Percentiles rank a stretch among this genome's conserved stretches.
phyloP scores from a whole-genome alignment of 202 grass and related monocot species.

The Miscanthus sacchariflorus region DNA sequence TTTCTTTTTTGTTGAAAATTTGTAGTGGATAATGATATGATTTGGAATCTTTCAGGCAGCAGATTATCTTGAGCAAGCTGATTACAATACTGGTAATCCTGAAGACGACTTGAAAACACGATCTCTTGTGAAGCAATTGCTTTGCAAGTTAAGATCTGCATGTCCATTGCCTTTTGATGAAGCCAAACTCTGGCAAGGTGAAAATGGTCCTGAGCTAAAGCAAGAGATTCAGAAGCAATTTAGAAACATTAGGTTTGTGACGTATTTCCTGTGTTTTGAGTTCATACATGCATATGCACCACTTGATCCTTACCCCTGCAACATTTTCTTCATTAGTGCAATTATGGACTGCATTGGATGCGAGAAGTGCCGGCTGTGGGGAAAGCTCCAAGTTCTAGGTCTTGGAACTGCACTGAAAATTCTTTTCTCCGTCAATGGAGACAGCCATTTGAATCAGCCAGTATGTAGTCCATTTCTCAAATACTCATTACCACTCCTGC shows the following conservation, averaged over 20 bases:
- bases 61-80: conserved; percentile 96
- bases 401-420: conserved; percentile 96
- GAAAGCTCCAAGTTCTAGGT: conserved; percentile 98
- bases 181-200: conserved; percentile 95
- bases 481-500: conserved; percentile 19
- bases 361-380: conserved; percentile 97
- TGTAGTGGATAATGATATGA: conserved; percentile 19
- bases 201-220: conserved; percentile 85
- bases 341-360: conserved; percentile 96
- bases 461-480: conserved; percentile 54
- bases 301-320: conserved; percentile 9
- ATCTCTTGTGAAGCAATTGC: conserved; percentile 76
- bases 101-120: conserved; percentile 88
- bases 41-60: conserved; percentile 69
- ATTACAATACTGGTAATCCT: conserved; percentile 87
- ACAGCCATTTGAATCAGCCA: conserved; percentile 59
- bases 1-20: conserved; percentile 34
- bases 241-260: conserved; percentile 84
- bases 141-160: conserved; percentile 81
- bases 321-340: conserved; percentile 57
- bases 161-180: conserved; percentile 94
- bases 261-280: conserved; percentile 16
- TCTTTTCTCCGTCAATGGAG: conserved; percentile 68
- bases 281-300: conserved; percentile 7
- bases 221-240: conserved; percentile 93